phyloP scores from a whole-genome alignment of 2,329 filamentous ascomycete genomes.

The Exophiala xenobiotica region DNA sequence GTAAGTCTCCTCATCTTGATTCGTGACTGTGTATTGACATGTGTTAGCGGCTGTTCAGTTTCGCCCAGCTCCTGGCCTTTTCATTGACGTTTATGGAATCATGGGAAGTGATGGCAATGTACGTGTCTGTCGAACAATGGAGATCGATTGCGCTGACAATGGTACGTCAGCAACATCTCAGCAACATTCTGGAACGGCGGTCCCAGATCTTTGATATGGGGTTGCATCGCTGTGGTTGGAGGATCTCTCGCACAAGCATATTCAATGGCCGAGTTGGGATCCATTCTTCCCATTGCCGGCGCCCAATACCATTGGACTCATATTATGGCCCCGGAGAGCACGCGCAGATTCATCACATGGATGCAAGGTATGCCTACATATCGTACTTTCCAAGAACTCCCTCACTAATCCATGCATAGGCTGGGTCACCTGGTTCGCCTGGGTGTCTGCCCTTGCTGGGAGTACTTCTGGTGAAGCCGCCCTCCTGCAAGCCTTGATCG shows the following conservation, averaged over 20 bases:
- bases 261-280: constrained; percentile 43
- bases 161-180: constrained; percentile 17
- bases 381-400: background rate
- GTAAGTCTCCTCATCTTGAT: constrained; percentile 3
- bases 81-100: constrained; percentile 27
- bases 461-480: constrained; percentile 38
- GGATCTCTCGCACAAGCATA: constrained; percentile 36
- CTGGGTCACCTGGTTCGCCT: constrained; percentile 46
- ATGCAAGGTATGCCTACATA: constrained; percentile 32
- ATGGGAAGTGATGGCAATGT: constrained; percentile 29
- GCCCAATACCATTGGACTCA: constrained; percentile 47
- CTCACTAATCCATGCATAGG: constrained; percentile 16
- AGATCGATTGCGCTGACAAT: background rate
- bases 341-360: constrained; percentile 37
- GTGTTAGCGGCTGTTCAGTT: constrained; percentile 24
- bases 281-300: constrained; percentile 43
- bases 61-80: constrained; percentile 27
- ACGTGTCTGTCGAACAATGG: too few species aligned
- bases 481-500: constrained; percentile 37
- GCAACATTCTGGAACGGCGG: constrained; percentile 37
- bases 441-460: constrained; percentile 36
- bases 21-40: background rate
- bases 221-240: constrained; percentile 34
- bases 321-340: constrained; percentile 33
- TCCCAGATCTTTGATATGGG: constrained; percentile 35